Evolutionary conservation across 2,329 filamentous ascomycete genomes (phyloP).

Genomic region (Penicillium sp.): DNA sequence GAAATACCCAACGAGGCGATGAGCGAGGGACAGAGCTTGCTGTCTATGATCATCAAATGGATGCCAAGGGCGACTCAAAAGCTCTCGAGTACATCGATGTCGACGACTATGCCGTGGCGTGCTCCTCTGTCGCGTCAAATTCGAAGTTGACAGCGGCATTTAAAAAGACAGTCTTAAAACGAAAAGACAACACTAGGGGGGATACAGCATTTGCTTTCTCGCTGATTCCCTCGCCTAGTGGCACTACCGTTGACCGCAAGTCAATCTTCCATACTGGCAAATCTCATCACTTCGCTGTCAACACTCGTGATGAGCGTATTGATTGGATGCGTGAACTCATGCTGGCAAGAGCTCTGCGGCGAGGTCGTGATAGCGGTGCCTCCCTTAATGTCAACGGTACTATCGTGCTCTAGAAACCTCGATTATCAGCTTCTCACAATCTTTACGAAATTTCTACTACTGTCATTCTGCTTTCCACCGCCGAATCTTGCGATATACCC

Average conservation of each 20-base stretch:
- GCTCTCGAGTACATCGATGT: conserved; percentile 32
- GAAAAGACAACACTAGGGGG: conserved; percentile 30
- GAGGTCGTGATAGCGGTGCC: conserved; percentile 31
- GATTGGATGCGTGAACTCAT: conserved; percentile 68
- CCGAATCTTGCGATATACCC: neutral
- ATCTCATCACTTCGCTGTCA: conserved; percentile 91
- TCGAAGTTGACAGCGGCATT: conserved; percentile 86
- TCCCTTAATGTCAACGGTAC: conserved; percentile 30
- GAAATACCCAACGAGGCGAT: neutral
- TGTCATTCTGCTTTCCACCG: neutral
- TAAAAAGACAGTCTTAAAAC: conserved; percentile 56
- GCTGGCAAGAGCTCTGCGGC: conserved; percentile 43
- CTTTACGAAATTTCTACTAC: neutral
- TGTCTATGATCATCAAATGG: conserved; percentile 30
- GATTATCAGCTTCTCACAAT: neutral
- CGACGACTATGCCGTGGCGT: conserved; percentile 41
- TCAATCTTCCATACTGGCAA: conserved; percentile 57
- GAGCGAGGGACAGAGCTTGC: conserved; percentile 58
- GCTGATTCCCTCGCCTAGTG: conserved; percentile 43
- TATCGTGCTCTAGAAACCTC: conserved; percentile 22
- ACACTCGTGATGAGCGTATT: conserved; percentile 81
- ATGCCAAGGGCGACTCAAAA: conserved; percentile 18
- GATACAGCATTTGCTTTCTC: conserved; percentile 44
- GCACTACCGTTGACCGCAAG: conserved; percentile 40
- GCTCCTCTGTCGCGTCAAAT: conserved; percentile 69